A percentile compares a stretch with the other conserved stretches of the same genome.
These are phyloP conservation scores for Daldinia sp. DNA, from an alignment of 2,329 filamentous ascomycete species.

Conservation along the genomic window DNA sequence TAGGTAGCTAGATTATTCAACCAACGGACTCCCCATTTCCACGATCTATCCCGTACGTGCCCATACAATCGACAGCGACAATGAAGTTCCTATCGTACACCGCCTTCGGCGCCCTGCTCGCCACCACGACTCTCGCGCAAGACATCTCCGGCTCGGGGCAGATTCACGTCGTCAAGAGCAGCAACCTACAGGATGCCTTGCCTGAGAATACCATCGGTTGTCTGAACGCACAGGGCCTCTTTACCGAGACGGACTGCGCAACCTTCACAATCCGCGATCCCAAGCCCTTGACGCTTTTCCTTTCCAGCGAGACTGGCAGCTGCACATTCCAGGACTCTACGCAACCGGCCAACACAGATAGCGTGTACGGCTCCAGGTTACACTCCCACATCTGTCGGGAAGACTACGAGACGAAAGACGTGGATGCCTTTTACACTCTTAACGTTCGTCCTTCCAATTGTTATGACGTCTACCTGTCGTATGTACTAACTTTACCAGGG, in stretches of 20 bases:
- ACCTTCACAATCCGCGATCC: constrained; percentile 32
- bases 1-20: background rate
- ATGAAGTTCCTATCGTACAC: constrained; percentile 32
- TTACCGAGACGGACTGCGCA: constrained; percentile 28
- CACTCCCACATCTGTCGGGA: constrained; percentile 29
- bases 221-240: constrained; percentile 24
- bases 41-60: background rate
- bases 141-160: constrained; percentile 35
- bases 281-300: constrained; percentile 10
- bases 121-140: constrained; percentile 21
- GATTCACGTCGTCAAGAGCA: constrained; percentile 35
- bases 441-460: constrained; percentile 10
- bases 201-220: constrained; percentile 29
- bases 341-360: constrained; percentile 36
- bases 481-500: constrained; percentile 27
- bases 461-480: background rate
- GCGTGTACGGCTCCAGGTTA: constrained; percentile 25
- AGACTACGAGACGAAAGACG: constrained; percentile 3
- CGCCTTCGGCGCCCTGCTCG: constrained; percentile 22
- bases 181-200: constrained; percentile 17
- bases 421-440: constrained; percentile 27
- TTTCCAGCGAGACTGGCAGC: constrained; percentile 29
- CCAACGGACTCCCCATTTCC: background rate
- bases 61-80: background rate
- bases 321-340: constrained; percentile 34